Conservation (phyloP, 2,329 filamentous ascomycete genomes). For the Didymellaceae sp. region DNA sequence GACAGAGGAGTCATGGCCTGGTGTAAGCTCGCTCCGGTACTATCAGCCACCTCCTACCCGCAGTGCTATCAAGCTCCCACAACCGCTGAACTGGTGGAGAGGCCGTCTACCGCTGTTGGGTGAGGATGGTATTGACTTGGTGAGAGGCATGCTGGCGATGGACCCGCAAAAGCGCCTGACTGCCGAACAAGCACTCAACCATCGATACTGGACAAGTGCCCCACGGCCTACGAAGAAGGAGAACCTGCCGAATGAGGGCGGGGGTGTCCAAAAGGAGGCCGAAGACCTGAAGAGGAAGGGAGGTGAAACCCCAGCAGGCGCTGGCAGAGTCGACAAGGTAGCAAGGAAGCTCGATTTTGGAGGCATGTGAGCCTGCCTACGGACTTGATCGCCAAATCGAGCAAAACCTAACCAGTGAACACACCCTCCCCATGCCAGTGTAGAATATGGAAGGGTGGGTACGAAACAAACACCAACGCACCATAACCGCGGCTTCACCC, state of each 20-base stretch:
- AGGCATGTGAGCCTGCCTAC: constrained; percentile 17
- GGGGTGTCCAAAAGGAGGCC: constrained; percentile 72
- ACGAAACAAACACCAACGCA: background rate
- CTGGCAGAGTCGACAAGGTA: constrained; percentile 72
- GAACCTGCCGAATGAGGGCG: constrained; percentile 80
- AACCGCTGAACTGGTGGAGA: constrained; percentile 76
- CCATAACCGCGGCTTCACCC: background rate
- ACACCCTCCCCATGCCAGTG: background rate
- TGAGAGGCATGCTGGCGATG: constrained; percentile 83
- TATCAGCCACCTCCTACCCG: constrained; percentile 72
- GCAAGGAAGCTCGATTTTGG: constrained; percentile 71
- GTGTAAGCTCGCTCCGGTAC: constrained; percentile 78
- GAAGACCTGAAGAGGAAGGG: constrained; percentile 81
- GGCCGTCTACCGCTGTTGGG: constrained; percentile 81
- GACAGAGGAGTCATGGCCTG: constrained; percentile 94
- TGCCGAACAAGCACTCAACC: constrained; percentile 77
- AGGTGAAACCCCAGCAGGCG: constrained; percentile 67
- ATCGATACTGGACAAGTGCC: constrained; percentile 84
- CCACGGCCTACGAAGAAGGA: constrained; percentile 83
- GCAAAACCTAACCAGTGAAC: background rate
- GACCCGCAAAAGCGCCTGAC: constrained; percentile 87
- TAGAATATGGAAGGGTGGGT: background rate
- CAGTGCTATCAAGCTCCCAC: constrained; percentile 59
- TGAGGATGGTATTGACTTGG: constrained; percentile 80
- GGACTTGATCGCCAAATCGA: background rate